phyloP scores from a whole-genome alignment of 140 eudicot species.

The Artemisia princeps region DNA sequence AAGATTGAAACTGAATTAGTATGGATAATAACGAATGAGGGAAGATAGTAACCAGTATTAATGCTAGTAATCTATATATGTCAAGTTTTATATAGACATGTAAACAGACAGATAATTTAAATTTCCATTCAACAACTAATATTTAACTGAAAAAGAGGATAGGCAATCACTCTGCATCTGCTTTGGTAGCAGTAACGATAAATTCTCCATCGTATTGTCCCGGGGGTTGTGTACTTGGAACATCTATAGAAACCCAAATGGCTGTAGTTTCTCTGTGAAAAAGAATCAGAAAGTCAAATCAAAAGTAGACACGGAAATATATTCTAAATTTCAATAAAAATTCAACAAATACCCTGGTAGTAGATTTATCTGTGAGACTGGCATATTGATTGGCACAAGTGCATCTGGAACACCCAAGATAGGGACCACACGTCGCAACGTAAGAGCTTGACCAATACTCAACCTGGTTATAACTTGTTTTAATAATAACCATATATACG shows the following conservation, averaged over 20 bases:
- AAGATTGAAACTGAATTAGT: slow-evolving; percentile 26
- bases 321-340: neutral
- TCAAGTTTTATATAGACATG: slow-evolving; percentile 14
- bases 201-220: slow-evolving; percentile 91
- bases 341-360: slow-evolving; percentile 60
- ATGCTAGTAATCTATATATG: slow-evolving; percentile 11
- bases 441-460: slow-evolving; percentile 54
- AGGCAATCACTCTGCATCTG: slow-evolving; percentile 79
- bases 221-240: slow-evolving; percentile 68
- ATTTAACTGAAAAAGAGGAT: slow-evolving; percentile 41
- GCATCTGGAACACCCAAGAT: slow-evolving; percentile 97
- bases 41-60: slow-evolving; percentile 5
- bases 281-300: slow-evolving; percentile 5
- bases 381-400: slow-evolving; percentile 86
- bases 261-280: slow-evolving; percentile 71
- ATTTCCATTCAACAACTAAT: slow-evolving; percentile 22
- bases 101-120: slow-evolving; percentile 17
- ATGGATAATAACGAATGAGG: slow-evolving; percentile 5
- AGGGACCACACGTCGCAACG: slow-evolving; percentile 75
- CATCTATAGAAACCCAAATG: slow-evolving; percentile 76
- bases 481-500: neutral
- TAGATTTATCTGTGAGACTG: slow-evolving; percentile 55
- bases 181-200: slow-evolving; percentile 60
- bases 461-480: slow-evolving; percentile 43
- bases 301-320: slow-evolving; percentile 13